A percentile compares a stretch with the other conserved stretches of the same genome.
These are phyloP conservation scores for Vitis cinerea DNA, from an alignment of 164 flowering plant genomes.

Conservation along the genomic window DNA sequence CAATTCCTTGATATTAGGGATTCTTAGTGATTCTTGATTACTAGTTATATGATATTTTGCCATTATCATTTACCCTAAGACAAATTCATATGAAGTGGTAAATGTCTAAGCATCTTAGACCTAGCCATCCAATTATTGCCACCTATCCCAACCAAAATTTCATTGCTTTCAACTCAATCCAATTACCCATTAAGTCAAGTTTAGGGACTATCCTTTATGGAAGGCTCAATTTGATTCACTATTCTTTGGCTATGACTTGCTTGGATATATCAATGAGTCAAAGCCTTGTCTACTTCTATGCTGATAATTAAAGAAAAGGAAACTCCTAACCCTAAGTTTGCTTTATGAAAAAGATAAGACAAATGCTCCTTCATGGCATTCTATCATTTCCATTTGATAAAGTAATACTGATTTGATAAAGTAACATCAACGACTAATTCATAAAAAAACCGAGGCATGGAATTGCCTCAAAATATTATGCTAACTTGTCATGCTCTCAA, in stretches of 20 bases:
- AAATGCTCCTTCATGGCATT: not conserved
- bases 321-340: not conserved
- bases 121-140: not conserved
- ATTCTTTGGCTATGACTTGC: not conserved
- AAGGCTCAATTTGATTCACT: not conserved
- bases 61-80: no score
- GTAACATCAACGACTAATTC: not conserved
- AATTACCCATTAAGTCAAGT: not conserved
- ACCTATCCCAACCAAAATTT: not conserved
- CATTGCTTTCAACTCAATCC: not conserved
- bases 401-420: not conserved
- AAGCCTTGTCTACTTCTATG: not conserved
- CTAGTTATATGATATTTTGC: no score
- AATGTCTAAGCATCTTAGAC: no score
- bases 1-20: no score
- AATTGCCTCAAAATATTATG: constrained; percentile 4
- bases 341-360: not conserved
- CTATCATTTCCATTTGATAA: not conserved
- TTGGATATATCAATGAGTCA: not conserved
- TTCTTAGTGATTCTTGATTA: no score
- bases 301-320: not conserved
- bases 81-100: no score
- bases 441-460: not conserved
- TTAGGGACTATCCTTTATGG: not conserved
- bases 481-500: not conserved